These are phyloP conservation scores for Aureobasidium uvarum DNA, from an alignment of 2,329 filamentous ascomycete genomes.

Conservation along the genomic window DNA sequence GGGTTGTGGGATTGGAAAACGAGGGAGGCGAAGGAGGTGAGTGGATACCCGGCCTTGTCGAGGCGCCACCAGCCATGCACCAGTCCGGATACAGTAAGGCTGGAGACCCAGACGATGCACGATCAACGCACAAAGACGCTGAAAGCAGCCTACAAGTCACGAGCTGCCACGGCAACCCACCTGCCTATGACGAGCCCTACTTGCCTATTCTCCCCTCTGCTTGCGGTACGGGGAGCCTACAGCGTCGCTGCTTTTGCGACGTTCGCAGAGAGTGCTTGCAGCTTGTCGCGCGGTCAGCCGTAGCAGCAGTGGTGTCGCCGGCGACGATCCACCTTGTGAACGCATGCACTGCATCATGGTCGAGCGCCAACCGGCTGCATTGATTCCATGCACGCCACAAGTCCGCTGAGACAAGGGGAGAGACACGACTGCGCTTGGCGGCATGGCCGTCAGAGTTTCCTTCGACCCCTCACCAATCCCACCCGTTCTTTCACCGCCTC, in stretches of 20 bases:
- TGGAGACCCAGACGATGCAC: slow-evolving; percentile 12
- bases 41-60: neutral
- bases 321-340: slow-evolving; percentile 17
- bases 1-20: slow-evolving; percentile 18
- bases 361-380: slow-evolving; percentile 27
- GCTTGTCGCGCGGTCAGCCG: neutral
- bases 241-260: slow-evolving; percentile 3
- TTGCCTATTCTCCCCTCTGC: neutral
- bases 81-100: neutral
- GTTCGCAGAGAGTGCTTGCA: neutral
- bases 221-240: neutral
- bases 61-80: neutral
- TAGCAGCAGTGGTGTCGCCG: slow-evolving; percentile 13
- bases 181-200: slow-evolving; percentile 19
- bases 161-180: slow-evolving; percentile 24
- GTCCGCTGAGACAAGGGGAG: slow-evolving; percentile 25
- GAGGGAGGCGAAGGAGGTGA: slow-evolving; percentile 15
- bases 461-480: slow-evolving; percentile 24
- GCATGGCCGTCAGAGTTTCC: slow-evolving; percentile 1
- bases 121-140: slow-evolving; percentile 21
- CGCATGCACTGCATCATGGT: slow-evolving; percentile 26
- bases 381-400: slow-evolving; percentile 22
- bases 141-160: slow-evolving; percentile 22
- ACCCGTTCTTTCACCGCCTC: slow-evolving; percentile 22
- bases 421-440: slow-evolving; percentile 16